Conservation (phyloP, 768 basidiomycete species). For the Krasilnikovozyma curviuscula region DNA sequence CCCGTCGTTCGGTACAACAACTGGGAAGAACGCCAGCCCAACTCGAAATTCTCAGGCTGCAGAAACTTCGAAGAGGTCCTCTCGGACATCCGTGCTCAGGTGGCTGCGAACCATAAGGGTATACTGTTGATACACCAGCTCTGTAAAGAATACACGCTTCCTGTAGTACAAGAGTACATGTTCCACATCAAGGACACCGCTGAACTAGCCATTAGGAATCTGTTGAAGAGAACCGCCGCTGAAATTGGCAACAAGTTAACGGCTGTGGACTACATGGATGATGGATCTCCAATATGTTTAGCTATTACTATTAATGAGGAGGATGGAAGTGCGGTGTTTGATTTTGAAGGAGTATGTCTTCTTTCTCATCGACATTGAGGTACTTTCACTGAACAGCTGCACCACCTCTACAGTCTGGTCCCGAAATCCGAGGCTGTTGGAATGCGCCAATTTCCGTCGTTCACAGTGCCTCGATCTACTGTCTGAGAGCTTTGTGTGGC, state of each 20-base stretch:
- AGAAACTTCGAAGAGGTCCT: slow-evolving; percentile 68
- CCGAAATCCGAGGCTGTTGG: slow-evolving; percentile 38
- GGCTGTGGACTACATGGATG: slow-evolving; percentile 47
- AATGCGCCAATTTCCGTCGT: slow-evolving; percentile 73
- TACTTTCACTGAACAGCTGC: slow-evolving; percentile 29
- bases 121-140: slow-evolving; percentile 67
- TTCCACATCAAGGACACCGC: slow-evolving; percentile 74
- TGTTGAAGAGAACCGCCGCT: slow-evolving; percentile 49
- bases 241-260: slow-evolving; percentile 42
- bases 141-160: slow-evolving; percentile 59
- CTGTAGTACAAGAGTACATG: slow-evolving; percentile 86
- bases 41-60: slow-evolving; percentile 74
- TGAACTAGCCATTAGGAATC: slow-evolving; percentile 62
- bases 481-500: slow-evolving; percentile 69
- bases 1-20: too few relatives aligned
- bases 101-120: slow-evolving; percentile 65
- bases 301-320: slow-evolving; percentile 54
- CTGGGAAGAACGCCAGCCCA: too few relatives aligned
- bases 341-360: slow-evolving; percentile 39
- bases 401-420: too few relatives aligned
- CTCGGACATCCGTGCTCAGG: slow-evolving; percentile 11
- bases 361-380: neutral
- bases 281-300: slow-evolving; percentile 29
- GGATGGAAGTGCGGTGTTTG: slow-evolving; percentile 58
- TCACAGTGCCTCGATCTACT: slow-evolving; percentile 73